Evolutionary conservation across 75 land plant genomes (phyloP).

Genomic region (Picea glauca): DNA sequence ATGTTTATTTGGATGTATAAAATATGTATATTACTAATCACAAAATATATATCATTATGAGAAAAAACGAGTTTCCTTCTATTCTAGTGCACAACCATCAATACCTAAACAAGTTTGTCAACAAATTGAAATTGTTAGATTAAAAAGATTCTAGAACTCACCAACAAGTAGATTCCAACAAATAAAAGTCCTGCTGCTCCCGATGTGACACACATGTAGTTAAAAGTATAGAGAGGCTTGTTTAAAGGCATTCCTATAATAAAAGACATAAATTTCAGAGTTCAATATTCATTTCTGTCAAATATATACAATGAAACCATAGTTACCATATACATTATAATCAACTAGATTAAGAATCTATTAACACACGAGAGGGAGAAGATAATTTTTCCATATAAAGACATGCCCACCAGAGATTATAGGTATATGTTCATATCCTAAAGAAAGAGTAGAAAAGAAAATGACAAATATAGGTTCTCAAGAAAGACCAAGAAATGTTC

Average conservation of each 20-base stretch:
- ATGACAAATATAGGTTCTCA: neutral
- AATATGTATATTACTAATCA: neutral
- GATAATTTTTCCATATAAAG: neutral
- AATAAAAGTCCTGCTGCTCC: slow-evolving; percentile 58
- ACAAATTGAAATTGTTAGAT: neutral
- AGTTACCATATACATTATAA: neutral
- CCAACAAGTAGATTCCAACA: slow-evolving; percentile 46
- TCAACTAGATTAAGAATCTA: neutral
- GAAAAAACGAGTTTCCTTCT: neutral
- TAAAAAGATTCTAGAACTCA: slow-evolving; percentile 18
- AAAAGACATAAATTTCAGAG: neutral
- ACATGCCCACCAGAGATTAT: neutral
- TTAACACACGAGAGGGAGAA: neutral
- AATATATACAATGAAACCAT: neutral
- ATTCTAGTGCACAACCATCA: neutral
- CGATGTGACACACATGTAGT: slow-evolving; percentile 60
- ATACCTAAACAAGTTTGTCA: neutral
- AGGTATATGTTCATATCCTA: neutral
- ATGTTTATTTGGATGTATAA: neutral
- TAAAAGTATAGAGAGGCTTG: slow-evolving; percentile 55
- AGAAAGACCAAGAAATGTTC: too few relatives aligned
- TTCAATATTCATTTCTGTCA: neutral
- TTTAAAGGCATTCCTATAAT: slow-evolving; percentile 52
- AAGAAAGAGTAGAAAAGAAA: neutral
- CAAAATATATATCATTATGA: neutral